Evolutionary conservation across 2,329 filamentous ascomycete species (phyloP).

Genomic region (Fragosphaeria purpurea): DNA sequence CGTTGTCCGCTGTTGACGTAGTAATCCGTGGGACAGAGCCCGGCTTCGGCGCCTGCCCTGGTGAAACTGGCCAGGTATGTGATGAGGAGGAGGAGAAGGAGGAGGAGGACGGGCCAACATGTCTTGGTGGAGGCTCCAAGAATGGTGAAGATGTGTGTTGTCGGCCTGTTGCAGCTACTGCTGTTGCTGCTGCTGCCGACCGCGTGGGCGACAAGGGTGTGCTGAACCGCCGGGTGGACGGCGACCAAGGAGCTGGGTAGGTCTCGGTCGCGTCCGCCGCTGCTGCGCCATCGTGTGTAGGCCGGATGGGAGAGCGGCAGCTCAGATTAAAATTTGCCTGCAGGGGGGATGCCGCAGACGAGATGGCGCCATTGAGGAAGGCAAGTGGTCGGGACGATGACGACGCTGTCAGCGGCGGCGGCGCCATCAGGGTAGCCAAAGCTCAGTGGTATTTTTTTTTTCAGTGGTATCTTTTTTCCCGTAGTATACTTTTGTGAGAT

Average conservation of each 20-base stretch:
- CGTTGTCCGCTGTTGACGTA: no score
- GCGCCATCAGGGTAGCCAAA: slow-evolving; percentile 2
- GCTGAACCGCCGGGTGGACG: background rate
- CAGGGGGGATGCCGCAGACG: slow-evolving; percentile 19
- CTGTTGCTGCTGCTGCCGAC: background rate
- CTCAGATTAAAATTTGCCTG: slow-evolving; percentile 20
- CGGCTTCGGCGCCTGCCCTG: background rate
- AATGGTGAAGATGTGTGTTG: slow-evolving; percentile 9
- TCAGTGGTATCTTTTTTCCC: background rate
- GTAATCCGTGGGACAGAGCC: no score
- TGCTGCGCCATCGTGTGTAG: slow-evolving; percentile 11
- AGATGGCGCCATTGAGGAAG: slow-evolving; percentile 17
- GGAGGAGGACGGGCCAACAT: slow-evolving; percentile 8
- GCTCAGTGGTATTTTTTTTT: background rate
- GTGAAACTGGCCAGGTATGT: background rate
- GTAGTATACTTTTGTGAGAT: no score
- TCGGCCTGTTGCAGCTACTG: no score
- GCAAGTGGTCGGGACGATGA: slow-evolving; percentile 1
- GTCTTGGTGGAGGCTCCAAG: slow-evolving; percentile 14
- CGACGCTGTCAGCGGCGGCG: background rate
- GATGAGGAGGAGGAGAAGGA: background rate
- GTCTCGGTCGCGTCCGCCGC: slow-evolving; percentile 2
- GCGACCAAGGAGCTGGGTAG: background rate
- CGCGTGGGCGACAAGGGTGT: background rate
- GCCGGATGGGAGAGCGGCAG: slow-evolving; percentile 23